phyloP scores from a whole-genome alignment of 1,139 yeast species.

The Hansenula anomala region DNA sequence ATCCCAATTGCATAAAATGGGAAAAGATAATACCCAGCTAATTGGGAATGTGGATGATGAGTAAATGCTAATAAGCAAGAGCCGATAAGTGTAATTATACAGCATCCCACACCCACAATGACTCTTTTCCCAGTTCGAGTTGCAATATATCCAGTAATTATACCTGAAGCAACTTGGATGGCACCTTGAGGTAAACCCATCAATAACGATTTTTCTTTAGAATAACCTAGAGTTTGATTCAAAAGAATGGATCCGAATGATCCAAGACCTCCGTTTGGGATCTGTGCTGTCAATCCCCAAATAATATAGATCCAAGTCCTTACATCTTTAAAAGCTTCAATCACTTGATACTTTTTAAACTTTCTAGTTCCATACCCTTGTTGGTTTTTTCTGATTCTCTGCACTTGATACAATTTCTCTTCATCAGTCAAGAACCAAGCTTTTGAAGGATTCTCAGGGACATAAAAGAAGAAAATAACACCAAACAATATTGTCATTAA shows the following conservation, averaged over 20 bases:
- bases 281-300: slow-evolving; percentile 30
- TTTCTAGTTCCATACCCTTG: slow-evolving; percentile 52
- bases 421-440: slow-evolving; percentile 44
- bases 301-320: slow-evolving; percentile 44
- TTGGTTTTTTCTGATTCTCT: slow-evolving; percentile 40
- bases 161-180: slow-evolving; percentile 23
- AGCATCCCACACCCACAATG: neutral
- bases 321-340: slow-evolving; percentile 34
- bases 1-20: neutral
- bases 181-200: slow-evolving; percentile 37
- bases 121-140: neutral
- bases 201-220: slow-evolving; percentile 33
- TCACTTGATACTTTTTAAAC: slow-evolving; percentile 48
- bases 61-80: neutral
- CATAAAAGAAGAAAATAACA: slow-evolving; percentile 33
- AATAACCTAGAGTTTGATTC: slow-evolving; percentile 29
- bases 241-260: slow-evolving; percentile 29
- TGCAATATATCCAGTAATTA: neutral
- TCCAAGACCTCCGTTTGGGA: slow-evolving; percentile 38
- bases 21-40: neutral
- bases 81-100: neutral
- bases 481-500: slow-evolving; percentile 41
- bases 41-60: neutral
- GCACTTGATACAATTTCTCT: slow-evolving; percentile 45
- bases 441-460: slow-evolving; percentile 44